Base-by-base conservation (phyloP, 495 filamentous ascomycete genomes). In the Lophiostoma macrostomum region DNA sequence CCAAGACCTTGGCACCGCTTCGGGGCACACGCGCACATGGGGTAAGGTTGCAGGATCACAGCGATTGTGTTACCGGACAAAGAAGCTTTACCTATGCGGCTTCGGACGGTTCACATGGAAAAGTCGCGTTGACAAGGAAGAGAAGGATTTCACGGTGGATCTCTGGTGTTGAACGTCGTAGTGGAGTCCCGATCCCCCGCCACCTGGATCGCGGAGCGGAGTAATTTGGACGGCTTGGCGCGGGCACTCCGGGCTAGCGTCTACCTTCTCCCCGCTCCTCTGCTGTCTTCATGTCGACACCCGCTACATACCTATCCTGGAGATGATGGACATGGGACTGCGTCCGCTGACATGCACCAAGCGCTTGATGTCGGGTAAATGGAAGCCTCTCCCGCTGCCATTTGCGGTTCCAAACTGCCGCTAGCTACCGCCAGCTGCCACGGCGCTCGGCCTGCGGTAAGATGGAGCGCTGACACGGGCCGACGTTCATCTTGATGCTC, bases 1-100 rank as follows among this genome's bases (percentile, higher is more conserved):
- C 49, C 50, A 60, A 60, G 55, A 20, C 49, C 56, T 60, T 60
- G 56, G 56, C 56, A 52, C 7, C 4, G 51, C 54, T 37, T 47
- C 53, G 23, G 14, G 14, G 12, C 10, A 35, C 41, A 18, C 47
- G 16, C 20, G 29, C 28, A 35, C 41, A 39, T 30, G 31, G 39
- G 53, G 39, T 11, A 46, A 40, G 55, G 53, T 56, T 34, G 43
- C 28, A 25, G 47, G 6, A 32, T 14, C 38, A 23, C 28, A 34
- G 55, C 38, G 23, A n/a, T n/a, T n/a, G n/a, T 47, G 25, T 23
- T 40, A 14, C 38, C n/a, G 37, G 22, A 6, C 30, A 16, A 51
- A 52, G 46, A 58, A 58, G 54, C 54, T 46, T 58, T 41, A 28
- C 25, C 28, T 18, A 22, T 28, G 13, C 10, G 22, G 1, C 14